These are phyloP conservation scores for Gynostemma pentaphyllum DNA, from an alignment of 306 rosid genomes.

Conservation along the genomic window DNA sequence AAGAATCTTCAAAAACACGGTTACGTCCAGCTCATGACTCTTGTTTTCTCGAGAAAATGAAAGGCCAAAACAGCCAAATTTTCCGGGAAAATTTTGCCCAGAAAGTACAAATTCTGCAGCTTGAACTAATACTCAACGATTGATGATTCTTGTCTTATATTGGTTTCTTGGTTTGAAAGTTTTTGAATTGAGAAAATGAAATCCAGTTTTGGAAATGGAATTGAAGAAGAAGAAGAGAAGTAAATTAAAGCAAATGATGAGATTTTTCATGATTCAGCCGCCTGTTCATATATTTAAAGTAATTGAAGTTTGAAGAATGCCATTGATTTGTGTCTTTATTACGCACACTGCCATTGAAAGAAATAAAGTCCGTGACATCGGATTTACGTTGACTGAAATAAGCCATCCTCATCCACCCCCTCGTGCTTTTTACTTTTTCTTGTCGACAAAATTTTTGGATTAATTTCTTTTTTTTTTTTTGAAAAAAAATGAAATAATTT, in stretches of 20 bases:
- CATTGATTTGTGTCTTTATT: not conserved
- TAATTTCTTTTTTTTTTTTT: not conserved
- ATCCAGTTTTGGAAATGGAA: too few relatives aligned
- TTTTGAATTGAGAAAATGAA: too few relatives aligned
- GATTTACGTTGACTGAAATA: not conserved
- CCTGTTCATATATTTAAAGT: not conserved
- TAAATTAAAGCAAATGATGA: not conserved
- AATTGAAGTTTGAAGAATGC: not conserved
- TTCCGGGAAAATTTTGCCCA: too few relatives aligned
- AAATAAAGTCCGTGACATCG: conserved; percentile 4
- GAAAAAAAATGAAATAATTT: not conserved
- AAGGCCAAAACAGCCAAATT: too few relatives aligned
- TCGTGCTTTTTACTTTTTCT: not conserved
- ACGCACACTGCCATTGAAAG: not conserved
- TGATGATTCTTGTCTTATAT: not conserved
- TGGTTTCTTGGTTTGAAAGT: too few relatives aligned
- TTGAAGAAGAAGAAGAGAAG: not conserved
- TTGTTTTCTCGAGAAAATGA: too few relatives aligned
- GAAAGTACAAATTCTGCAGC: not conserved
- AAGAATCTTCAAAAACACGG: too few relatives aligned
- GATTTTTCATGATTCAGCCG: not conserved
- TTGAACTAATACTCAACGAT: not conserved
- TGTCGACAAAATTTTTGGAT: not conserved
- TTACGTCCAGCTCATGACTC: too few relatives aligned
- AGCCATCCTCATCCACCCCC: not conserved